phyloP scores from a whole-genome alignment of 768 basidiomycete species.

The Tricholoma furcatifolium region DNA sequence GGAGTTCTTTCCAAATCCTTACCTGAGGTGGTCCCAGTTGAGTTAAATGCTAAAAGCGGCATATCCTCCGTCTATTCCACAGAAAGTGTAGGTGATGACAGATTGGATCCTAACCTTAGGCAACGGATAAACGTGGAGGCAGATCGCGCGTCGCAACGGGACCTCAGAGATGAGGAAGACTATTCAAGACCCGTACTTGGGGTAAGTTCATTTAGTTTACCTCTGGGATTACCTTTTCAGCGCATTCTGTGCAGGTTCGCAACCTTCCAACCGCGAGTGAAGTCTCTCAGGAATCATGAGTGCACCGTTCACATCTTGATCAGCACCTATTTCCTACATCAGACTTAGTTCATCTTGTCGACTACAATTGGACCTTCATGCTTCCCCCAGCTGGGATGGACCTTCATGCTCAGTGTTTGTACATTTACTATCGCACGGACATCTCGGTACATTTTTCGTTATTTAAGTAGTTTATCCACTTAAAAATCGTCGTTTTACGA shows the following conservation, averaged over 20 bases:
- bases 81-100: slow-evolving; percentile 37
- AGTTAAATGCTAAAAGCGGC: slow-evolving; percentile 18
- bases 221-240: neutral
- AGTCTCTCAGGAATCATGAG: slow-evolving; percentile 25
- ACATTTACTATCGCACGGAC: slow-evolving; percentile 11
- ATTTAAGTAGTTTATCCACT: slow-evolving; percentile 11
- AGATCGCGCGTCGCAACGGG: slow-evolving; percentile 27
- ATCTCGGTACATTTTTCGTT: slow-evolving; percentile 3
- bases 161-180: slow-evolving; percentile 51
- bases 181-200: slow-evolving; percentile 56
- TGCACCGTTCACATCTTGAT: neutral
- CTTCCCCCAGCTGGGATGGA: slow-evolving; percentile 5
- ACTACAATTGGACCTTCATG: slow-evolving; percentile 9
- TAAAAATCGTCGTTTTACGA: slow-evolving; percentile 7
- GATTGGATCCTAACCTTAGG: slow-evolving; percentile 44
- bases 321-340: neutral
- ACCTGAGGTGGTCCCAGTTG: slow-evolving; percentile 8
- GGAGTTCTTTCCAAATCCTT: slow-evolving; percentile 13
- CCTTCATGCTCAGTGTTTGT: slow-evolving; percentile 7
- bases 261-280: slow-evolving; percentile 45
- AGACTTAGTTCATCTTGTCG: neutral
- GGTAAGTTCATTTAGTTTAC: slow-evolving; percentile 30
- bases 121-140: slow-evolving; percentile 28
- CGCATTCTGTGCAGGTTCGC: slow-evolving; percentile 40
- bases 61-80: slow-evolving; percentile 33